phyloP scores from a whole-genome alignment of 805 yeast species.

The Pichia gijzeniarum region DNA sequence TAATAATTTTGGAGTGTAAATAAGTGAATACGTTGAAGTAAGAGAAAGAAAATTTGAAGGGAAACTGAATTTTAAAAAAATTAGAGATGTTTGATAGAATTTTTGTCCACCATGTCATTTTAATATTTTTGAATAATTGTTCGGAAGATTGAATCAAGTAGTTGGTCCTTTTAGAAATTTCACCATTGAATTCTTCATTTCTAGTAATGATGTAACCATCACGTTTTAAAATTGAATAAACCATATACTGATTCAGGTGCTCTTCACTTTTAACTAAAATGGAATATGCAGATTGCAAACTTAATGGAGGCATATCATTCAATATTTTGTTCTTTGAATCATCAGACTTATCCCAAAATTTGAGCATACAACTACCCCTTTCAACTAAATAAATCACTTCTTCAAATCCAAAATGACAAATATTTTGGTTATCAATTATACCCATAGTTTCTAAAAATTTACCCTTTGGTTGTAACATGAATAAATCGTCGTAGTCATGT shows the following conservation, averaged over 20 bases:
- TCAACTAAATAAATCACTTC: conserved; percentile 77
- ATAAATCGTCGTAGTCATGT: conserved; percentile 8
- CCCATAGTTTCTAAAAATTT: conserved; percentile 74
- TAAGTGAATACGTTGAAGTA: conserved; percentile 17
- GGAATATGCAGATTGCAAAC: conserved; percentile 60
- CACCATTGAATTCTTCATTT: conserved; percentile 13
- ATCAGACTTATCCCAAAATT: conserved; percentile 16
- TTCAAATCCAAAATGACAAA: conserved; percentile 46
- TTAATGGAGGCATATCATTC: conserved; percentile 35
- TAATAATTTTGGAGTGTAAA: conserved; percentile 11
- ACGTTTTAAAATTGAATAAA: conserved; percentile 68
- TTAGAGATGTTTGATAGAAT: conserved; percentile 1
- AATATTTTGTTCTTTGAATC: conserved; percentile 23
- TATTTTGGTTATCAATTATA: conserved; percentile 39
- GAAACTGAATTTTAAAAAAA: conserved; percentile 11
- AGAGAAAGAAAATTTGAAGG: conserved; percentile 12
- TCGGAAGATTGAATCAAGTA: conserved; percentile 1
- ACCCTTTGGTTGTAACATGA: conserved; percentile 53
- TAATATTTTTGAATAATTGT: conserved; percentile 3
- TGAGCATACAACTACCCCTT: conserved; percentile 53
- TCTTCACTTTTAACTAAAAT: conserved; percentile 34
- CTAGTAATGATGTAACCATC: conserved; percentile 64
- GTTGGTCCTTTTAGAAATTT: not conserved
- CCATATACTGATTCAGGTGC: conserved; percentile 50
- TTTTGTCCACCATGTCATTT: conserved; percentile 12